Evolutionary conservation across 345 rosid species (phyloP).

Genomic region (Pugionium cornutum): DNA sequence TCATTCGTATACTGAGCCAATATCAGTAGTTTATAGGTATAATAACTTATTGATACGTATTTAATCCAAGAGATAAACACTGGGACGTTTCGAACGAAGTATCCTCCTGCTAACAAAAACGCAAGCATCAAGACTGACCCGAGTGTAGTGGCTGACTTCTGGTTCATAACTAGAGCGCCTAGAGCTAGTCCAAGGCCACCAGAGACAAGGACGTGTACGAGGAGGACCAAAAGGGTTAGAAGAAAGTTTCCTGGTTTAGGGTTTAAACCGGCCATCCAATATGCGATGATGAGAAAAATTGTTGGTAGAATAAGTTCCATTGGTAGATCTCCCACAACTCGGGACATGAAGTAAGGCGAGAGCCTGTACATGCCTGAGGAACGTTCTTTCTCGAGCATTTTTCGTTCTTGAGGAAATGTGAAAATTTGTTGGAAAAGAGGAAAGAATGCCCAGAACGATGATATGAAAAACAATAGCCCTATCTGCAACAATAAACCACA

Average conservation of each 20-base stretch:
- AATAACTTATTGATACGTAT: slow-evolving; percentile 79
- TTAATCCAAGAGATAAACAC: slow-evolving; percentile 79
- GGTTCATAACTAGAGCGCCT: slow-evolving; percentile 89
- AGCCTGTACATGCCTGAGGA: slow-evolving; percentile 84
- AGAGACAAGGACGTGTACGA: slow-evolving; percentile 78
- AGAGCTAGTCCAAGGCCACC: slow-evolving; percentile 88
- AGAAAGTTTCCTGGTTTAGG: slow-evolving; percentile 44
- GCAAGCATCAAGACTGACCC: slow-evolving; percentile 89
- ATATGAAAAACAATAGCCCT: slow-evolving; percentile 67
- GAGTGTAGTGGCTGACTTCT: slow-evolving; percentile 77
- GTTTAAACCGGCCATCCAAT: slow-evolving; percentile 75
- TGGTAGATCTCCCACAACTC: slow-evolving; percentile 62
- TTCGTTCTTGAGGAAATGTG: slow-evolving; percentile 77
- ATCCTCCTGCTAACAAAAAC: slow-evolving; percentile 80
- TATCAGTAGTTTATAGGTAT: slow-evolving; percentile 78
- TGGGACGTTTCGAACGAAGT: slow-evolving; percentile 81
- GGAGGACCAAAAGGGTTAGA: slow-evolving; percentile 48
- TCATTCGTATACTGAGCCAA: slow-evolving; percentile 62
- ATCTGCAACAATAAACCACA: slow-evolving; percentile 49
- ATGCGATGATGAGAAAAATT: slow-evolving; percentile 53
- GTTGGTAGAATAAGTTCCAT: slow-evolving; percentile 73
- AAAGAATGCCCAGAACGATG: slow-evolving; percentile 67
- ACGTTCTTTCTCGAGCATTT: slow-evolving; percentile 81
- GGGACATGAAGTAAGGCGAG: slow-evolving; percentile 79
- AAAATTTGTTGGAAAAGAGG: slow-evolving; percentile 76